Percentiles rank a stretch among this genome's conserved stretches.
These are phyloP conservation scores for Neodidymelliopsis sp. DNA, from an alignment of 2,329 filamentous ascomycete species.

Conservation along the genomic window DNA sequence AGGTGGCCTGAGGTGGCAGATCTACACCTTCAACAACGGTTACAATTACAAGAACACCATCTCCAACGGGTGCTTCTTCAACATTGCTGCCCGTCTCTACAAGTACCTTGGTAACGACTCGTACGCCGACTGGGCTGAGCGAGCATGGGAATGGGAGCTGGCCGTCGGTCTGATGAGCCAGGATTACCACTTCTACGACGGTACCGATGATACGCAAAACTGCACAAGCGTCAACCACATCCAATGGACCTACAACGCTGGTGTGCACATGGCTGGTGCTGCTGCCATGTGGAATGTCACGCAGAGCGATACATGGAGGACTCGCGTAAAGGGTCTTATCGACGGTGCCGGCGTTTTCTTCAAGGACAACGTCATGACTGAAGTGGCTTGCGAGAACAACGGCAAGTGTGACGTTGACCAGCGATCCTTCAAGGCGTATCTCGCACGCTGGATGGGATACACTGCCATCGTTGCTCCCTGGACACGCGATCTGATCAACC, in stretches of 20 bases:
- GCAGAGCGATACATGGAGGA: slow-evolving; percentile 43
- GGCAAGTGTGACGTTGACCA: slow-evolving; percentile 58
- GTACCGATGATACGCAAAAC: slow-evolving; percentile 53
- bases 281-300: slow-evolving; percentile 57
- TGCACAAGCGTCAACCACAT: slow-evolving; percentile 55
- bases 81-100: slow-evolving; percentile 77
- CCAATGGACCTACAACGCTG: slow-evolving; percentile 58
- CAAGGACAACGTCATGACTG: slow-evolving; percentile 54
- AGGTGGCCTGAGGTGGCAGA: slow-evolving; percentile 83
- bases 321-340: slow-evolving; percentile 44
- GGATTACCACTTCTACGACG: slow-evolving; percentile 56
- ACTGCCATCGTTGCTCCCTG: slow-evolving; percentile 51
- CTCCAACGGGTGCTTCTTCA: slow-evolving; percentile 82
- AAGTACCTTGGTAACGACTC: slow-evolving; percentile 69
- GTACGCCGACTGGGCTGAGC: slow-evolving; percentile 67
- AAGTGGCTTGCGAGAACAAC: slow-evolving; percentile 56
- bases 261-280: slow-evolving; percentile 56
- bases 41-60: slow-evolving; percentile 85
- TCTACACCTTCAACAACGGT: slow-evolving; percentile 76
- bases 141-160: slow-evolving; percentile 65
- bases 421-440: slow-evolving; percentile 56
- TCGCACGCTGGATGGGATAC: slow-evolving; percentile 54
- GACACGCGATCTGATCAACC: slow-evolving; percentile 54
- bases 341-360: slow-evolving; percentile 54
- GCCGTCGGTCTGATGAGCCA: slow-evolving; percentile 59